Percentiles rank a stretch among this genome's conserved stretches.
phyloP scores from a whole-genome alignment of 108 stramenopile species.

The Cylindrotheca fusiformis region DNA sequence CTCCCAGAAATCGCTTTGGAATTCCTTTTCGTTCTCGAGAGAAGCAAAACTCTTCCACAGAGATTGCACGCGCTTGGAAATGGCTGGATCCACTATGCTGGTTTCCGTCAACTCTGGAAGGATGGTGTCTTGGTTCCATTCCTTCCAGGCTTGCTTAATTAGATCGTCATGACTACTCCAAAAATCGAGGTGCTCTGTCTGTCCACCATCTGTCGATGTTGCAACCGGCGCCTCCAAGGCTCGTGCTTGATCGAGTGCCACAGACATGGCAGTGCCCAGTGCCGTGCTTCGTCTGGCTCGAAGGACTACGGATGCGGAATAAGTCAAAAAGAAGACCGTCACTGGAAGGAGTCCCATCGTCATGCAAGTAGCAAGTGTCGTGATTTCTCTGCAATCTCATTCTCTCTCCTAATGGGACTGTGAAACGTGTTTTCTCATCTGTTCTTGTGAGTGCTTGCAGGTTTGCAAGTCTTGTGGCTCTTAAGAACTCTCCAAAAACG shows the following conservation, averaged over 20 bases:
- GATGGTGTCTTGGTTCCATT: conserved; percentile 24
- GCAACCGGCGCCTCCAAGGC: not conserved
- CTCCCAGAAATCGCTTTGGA: conserved; percentile 6
- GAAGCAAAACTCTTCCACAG: conserved; percentile 33
- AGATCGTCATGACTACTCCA: conserved; percentile 35
- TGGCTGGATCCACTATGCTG: conserved; percentile 15
- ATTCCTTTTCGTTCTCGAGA: conserved; percentile 23
- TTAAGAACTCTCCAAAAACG: no score
- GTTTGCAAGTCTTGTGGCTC: no score
- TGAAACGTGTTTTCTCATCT: no score
- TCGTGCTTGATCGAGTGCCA: not conserved
- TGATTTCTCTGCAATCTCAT: no score
- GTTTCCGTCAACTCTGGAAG: conserved; percentile 14
- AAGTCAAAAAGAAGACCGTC: no score
- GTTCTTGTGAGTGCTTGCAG: no score
- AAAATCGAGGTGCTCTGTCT: conserved; percentile 30
- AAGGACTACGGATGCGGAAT: no score
- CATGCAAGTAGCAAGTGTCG: no score
- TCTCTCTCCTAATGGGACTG: no score
- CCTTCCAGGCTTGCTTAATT: conserved; percentile 43
- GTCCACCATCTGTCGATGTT: conserved; percentile 6
- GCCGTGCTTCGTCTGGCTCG: no score
- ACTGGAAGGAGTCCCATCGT: no score
- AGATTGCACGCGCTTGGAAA: conserved; percentile 22
- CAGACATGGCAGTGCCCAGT: not conserved